Evolutionary conservation across 805 yeast genomes (phyloP).

Genomic region (Metschnikowia kunwiensis): DNA sequence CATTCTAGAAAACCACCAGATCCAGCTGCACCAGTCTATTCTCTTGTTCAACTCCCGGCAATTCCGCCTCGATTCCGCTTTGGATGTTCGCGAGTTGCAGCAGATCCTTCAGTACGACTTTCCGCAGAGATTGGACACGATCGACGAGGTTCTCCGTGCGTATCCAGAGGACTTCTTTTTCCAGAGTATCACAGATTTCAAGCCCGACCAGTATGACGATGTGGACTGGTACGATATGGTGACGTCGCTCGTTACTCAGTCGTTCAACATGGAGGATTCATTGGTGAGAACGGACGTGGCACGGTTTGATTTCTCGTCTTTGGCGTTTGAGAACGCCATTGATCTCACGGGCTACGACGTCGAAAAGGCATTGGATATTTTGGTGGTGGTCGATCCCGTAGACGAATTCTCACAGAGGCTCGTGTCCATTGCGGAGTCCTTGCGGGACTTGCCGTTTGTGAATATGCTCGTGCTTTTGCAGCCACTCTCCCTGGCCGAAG

Average conservation of each 20-base stretch:
- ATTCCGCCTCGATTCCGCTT: constrained; percentile 31
- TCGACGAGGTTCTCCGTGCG: constrained; percentile 28
- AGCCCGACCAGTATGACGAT: constrained; percentile 14
- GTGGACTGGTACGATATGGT: constrained; percentile 49
- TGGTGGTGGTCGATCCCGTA: constrained; percentile 68
- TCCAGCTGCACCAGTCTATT: constrained; percentile 36
- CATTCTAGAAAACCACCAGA: constrained; percentile 27
- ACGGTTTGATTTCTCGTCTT: constrained; percentile 44
- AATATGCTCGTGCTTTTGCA: constrained; percentile 53
- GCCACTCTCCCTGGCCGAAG: constrained; percentile 46
- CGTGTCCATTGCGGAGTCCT: constrained; percentile 41
- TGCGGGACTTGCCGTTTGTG: constrained; percentile 47
- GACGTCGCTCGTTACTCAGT: constrained; percentile 41
- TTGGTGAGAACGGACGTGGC: constrained; percentile 41
- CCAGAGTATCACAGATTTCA: constrained; percentile 18
- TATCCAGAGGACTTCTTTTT: constrained; percentile 25
- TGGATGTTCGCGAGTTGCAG: constrained; percentile 28
- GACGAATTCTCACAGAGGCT: constrained; percentile 65
- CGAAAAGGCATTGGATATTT: constrained; percentile 48
- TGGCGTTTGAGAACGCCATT: constrained; percentile 28
- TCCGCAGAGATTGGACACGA: constrained; percentile 38
- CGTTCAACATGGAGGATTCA: constrained; percentile 43
- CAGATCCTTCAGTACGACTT: constrained; percentile 47
- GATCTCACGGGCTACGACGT: constrained; percentile 20
- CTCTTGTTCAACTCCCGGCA: constrained; percentile 56